Base-by-base conservation (phyloP, 352 stramenopile species). In the Pythium graminicola region DNA sequence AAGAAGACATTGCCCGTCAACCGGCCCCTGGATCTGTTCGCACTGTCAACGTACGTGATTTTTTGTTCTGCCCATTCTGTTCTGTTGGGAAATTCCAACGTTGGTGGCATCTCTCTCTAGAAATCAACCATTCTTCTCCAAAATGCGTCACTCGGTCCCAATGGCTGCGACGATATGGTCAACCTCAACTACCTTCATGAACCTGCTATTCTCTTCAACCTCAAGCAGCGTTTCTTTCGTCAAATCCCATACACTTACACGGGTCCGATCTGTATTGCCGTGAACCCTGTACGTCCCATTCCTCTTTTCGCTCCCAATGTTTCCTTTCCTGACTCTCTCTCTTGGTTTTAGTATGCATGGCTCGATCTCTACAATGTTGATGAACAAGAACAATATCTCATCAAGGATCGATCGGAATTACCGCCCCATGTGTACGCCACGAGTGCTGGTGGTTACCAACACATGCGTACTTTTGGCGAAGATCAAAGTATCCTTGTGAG, bases 401-500 rank as follows among this genome's bases (percentile, higher is more conserved):
- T n/a, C n/a, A n/a, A n/a, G n/a, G n/a, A n/a, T n/a, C n/a, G n/a
- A n/a, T n/a, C n/a, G n/a, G n/a, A n/a, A n/a, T n/a, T n/a, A n/a
- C n/a, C 85, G 10, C 87, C 87, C 24, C 86, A 96, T 33, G 86
- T 96, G 16, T 96, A 93, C 55, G 76, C 78, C 5, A 76, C 90
- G 1, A 81, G 80, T 0, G 84, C 93, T 55, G 81, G 90, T 58
- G 71, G 82, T 2, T 95, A 91, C 22, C 49, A 71, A 40, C 67
- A 72, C 9, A 40, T 49, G 31, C 62, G 45, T 24, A 64, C 70
- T 41, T 35, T 62, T 26, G 89, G 89, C 38, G 68, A 64, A 20
- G 69, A 93, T 56, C 95, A 99, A 73, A 97, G 87, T 0, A 97
- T 99, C 65, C 77, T 99, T 44, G 91, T 99, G 28, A 98, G 88